Conservation (phyloP, 2,329 filamentous ascomycete species). For the Alternaria triticina region DNA sequence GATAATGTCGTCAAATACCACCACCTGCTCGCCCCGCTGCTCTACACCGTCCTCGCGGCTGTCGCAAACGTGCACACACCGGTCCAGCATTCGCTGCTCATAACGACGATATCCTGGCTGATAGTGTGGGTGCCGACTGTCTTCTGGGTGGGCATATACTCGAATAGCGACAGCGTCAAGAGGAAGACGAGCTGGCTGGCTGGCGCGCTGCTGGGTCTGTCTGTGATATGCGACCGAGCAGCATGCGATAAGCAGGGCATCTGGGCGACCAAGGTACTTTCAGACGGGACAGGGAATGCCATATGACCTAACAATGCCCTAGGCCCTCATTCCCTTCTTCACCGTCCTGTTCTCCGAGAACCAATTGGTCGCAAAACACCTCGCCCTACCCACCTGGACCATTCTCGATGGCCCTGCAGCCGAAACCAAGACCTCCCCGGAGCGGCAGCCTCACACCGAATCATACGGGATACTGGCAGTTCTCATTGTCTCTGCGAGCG, state of each 20-base stretch:
- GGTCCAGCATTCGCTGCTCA: constrained; percentile 51
- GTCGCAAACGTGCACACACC: constrained; percentile 45
- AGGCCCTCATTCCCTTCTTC: constrained; percentile 46
- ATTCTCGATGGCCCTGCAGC: constrained; percentile 26
- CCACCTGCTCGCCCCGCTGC: constrained; percentile 40
- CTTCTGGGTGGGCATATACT: constrained; percentile 41
- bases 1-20: constrained; percentile 43
- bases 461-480: constrained; percentile 42
- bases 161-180: constrained; percentile 30
- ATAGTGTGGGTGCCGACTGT: constrained; percentile 46
- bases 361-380: constrained; percentile 30
- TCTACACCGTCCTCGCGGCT: constrained; percentile 45
- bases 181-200: constrained; percentile 48
- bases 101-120: constrained; percentile 52
- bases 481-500: constrained; percentile 44
- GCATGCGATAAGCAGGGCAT: constrained; percentile 52
- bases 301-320: too few species aligned
- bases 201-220: constrained; percentile 51
- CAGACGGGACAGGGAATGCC: background rate
- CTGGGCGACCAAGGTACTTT: constrained; percentile 54
- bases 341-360: constrained; percentile 39
- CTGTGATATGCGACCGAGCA: constrained; percentile 52
- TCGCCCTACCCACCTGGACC: constrained; percentile 31
- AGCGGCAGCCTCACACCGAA: constrained; percentile 20
- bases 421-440: constrained; percentile 21